Base-by-base conservation (phyloP, 1,139 yeast species). In the Blastobotrys serpentis region DNA sequence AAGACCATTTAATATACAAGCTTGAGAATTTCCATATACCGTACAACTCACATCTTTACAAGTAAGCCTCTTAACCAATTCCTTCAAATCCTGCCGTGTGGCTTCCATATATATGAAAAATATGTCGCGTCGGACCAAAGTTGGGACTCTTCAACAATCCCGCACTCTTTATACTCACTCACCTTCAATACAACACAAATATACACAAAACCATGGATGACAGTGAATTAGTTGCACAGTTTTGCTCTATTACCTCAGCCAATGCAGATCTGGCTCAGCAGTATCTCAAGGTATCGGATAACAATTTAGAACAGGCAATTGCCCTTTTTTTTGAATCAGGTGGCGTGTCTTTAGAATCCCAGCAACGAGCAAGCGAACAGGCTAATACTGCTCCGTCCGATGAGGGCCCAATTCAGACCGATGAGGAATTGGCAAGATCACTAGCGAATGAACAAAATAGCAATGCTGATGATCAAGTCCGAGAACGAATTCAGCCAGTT, bases 171-270 rank as follows among this genome's bases (percentile, higher is more conserved):
- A n/a, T n/a, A n/a, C n/a, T 10, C 13, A 6, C 32, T 29, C n/a
- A 4, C 32, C n/a, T 38, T 8, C 30, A 11, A 14, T 26, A 26
- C 37, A 10, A n/a, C 30, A 30, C 23, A 29, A 4, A 30, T 10
- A 11, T 10, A 8, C 25, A 17, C 5, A 11, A 13, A 19, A 30
- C 19, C 37, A 62, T 60, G 65, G 67, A 61, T 48, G 55, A 55
- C 40, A 77, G 75, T 50, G 88, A 81, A 48, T 69, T 75, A 42
- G 71, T 86, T 26, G 82, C 85, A 17, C 80, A 84, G 26, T 92
- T 92, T 66, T 74, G 90, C 64, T 92, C 94, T 30, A 84, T 94
- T 49, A 89, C 98, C 0, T 88, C 88, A 16, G 79, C 81, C 2
- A 94, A 86, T 62, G 75, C 79, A 1, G 75, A 76, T 2, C 72